Conservation (phyloP, 2,329 filamentous ascomycete genomes). For the Diplodia intermedia region DNA sequence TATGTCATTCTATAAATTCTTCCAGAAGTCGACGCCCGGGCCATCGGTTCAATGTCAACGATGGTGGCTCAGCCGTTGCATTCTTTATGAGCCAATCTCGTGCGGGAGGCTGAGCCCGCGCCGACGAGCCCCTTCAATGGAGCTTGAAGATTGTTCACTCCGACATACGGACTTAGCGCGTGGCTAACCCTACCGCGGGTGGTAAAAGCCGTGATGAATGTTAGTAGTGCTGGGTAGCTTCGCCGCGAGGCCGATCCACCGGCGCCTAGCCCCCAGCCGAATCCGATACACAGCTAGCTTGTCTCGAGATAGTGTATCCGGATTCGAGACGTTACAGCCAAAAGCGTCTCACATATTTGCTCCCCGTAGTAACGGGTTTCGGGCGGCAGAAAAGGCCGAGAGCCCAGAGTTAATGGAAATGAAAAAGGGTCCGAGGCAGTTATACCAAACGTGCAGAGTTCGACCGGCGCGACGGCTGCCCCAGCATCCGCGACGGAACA, state of each 20-base stretch:
- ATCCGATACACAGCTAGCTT: background rate
- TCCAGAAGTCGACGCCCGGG: background rate
- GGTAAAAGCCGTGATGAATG: background rate
- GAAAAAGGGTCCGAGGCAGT: background rate
- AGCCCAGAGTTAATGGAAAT: background rate
- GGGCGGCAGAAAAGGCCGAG: background rate
- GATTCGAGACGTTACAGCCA: background rate
- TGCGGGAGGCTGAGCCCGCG: constrained; percentile 1
- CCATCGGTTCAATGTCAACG: background rate
- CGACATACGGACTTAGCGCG: background rate
- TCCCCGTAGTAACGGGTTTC: background rate
- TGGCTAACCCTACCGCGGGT: background rate
- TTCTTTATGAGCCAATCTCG: constrained; percentile 4
- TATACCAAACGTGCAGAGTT: background rate
- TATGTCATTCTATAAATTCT: background rate
- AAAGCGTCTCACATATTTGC: background rate
- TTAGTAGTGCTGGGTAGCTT: background rate
- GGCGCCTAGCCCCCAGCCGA: background rate
- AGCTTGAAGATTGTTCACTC: background rate
- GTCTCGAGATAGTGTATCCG: background rate
- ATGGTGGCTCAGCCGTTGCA: background rate
- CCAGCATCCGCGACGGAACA: background rate
- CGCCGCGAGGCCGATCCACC: background rate
- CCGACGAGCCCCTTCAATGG: background rate
- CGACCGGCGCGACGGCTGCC: constrained; percentile 2